A percentile compares a stretch with the other conserved stretches of the same genome.
Conservation (phyloP, 2,329 filamentous ascomycete species). For the Monilinia polystroma region DNA sequence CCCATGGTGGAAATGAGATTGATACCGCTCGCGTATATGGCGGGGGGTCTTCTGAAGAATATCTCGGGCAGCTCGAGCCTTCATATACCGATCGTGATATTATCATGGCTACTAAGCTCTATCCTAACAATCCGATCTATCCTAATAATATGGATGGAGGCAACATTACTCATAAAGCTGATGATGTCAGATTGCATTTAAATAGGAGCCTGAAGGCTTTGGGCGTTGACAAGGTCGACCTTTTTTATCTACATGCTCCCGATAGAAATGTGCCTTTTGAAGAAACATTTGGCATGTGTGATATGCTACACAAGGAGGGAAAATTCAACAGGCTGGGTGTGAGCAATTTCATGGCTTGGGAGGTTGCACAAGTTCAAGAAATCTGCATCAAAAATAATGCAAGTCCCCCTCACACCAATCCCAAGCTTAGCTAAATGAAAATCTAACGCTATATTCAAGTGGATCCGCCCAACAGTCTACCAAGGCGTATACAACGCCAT, state of each 20-base stretch:
- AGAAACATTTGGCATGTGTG: slow-evolving; percentile 37
- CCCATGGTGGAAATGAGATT: slow-evolving; percentile 65
- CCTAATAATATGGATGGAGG: slow-evolving; percentile 21
- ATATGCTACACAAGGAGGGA: slow-evolving; percentile 41
- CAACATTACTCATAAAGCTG: slow-evolving; percentile 47
- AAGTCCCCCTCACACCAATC: not conserved
- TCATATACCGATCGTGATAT: slow-evolving; percentile 62
- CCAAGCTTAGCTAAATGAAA: too few relatives aligned
- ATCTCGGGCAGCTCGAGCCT: slow-evolving; percentile 52
- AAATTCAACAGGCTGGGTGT: slow-evolving; percentile 52
- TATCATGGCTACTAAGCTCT: slow-evolving; percentile 59
- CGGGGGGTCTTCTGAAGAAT: slow-evolving; percentile 63
- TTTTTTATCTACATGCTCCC: slow-evolving; percentile 37
- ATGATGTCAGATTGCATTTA: slow-evolving; percentile 50
- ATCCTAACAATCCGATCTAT: slow-evolving; percentile 27
- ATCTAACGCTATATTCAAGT: slow-evolving; percentile 23
- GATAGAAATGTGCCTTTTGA: slow-evolving; percentile 37
- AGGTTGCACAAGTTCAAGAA: slow-evolving; percentile 37
- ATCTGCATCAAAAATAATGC: slow-evolving; percentile 39
- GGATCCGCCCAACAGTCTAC: slow-evolving; percentile 40
- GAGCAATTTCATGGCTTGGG: slow-evolving; percentile 56
- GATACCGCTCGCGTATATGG: slow-evolving; percentile 68
- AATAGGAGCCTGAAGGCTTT: slow-evolving; percentile 54
- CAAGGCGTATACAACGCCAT: slow-evolving; percentile 40
- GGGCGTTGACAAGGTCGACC: slow-evolving; percentile 46